Evolutionary conservation across 228 moss, liverwort and hornwort genomes (phyloP).

Genomic region (Sphagnum magellanicum): DNA sequence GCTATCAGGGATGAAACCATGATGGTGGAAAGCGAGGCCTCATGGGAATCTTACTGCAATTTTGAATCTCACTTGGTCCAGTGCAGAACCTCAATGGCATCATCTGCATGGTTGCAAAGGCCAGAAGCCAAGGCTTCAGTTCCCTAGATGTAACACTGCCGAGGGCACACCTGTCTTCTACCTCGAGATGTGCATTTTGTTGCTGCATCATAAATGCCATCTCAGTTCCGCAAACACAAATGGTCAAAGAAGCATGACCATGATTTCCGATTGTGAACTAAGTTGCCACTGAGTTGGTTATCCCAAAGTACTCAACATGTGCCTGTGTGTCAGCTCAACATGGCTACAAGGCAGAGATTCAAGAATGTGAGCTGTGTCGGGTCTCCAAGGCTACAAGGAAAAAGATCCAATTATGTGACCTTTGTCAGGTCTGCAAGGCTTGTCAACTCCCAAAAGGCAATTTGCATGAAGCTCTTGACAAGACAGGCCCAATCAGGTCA

Average conservation of each 20-base stretch:
- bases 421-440: slow-evolving; percentile 31
- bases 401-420: slow-evolving; percentile 27
- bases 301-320: neutral
- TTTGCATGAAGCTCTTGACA: slow-evolving; percentile 33
- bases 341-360: too few relatives aligned
- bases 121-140: slow-evolving; percentile 43
- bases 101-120: slow-evolving; percentile 18
- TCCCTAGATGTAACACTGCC: slow-evolving; percentile 24
- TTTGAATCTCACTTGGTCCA: slow-evolving; percentile 33
- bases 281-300: slow-evolving; percentile 24
- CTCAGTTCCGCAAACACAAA: slow-evolving; percentile 16
- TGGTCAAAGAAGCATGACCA: slow-evolving; percentile 16
- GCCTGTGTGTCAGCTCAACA: too few relatives aligned
- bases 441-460: slow-evolving; percentile 12
- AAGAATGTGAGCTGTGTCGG: too few relatives aligned
- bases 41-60: slow-evolving; percentile 34
- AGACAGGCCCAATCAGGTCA: slow-evolving; percentile 25
- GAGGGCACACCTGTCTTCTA: slow-evolving; percentile 32
- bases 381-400: too few relatives aligned
- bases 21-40: slow-evolving; percentile 39
- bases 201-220: slow-evolving; percentile 10
- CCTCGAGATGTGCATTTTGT: slow-evolving; percentile 28
- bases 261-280: slow-evolving; percentile 25
- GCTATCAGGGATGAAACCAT: slow-evolving; percentile 41
- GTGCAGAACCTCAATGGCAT: slow-evolving; percentile 25